Conservation (phyloP, 352 stramenopile species). For the Saprolegnia diclina region DNA sequence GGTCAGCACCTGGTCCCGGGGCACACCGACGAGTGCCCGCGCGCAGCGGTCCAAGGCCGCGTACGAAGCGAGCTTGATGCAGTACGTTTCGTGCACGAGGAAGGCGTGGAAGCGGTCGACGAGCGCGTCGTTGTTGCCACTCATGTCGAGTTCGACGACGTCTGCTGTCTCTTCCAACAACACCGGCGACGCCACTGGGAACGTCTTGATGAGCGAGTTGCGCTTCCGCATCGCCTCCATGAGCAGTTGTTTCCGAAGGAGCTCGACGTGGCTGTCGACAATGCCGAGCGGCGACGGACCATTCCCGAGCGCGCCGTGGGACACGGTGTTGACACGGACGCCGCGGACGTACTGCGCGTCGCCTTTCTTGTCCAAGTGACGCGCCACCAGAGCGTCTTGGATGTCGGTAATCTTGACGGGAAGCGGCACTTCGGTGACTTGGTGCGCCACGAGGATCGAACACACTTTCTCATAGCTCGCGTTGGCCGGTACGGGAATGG, state of each 20-base stretch:
- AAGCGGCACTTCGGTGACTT: conserved; percentile 48
- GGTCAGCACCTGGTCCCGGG: conserved; percentile 48
- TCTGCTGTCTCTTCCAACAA: conserved; percentile 44
- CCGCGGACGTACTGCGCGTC: conserved; percentile 52
- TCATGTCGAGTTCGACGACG: conserved; percentile 54
- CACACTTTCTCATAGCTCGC: conserved; percentile 45
- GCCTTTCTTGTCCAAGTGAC: conserved; percentile 55
- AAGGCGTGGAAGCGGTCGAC: conserved; percentile 61
- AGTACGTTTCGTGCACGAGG: conserved; percentile 66
- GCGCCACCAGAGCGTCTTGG: conserved; percentile 41
- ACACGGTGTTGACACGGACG: conserved; percentile 56
- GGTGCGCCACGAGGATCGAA: conserved; percentile 48
- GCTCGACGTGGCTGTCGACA: conserved; percentile 58
- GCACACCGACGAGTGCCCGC: conserved; percentile 41
- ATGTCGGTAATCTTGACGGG: conserved; percentile 39
- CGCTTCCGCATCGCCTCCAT: conserved; percentile 61
- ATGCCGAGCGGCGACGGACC: conserved; percentile 38
- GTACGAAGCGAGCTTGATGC: conserved; percentile 47
- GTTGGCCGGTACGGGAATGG: conserved; percentile 43
- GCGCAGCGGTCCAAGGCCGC: conserved; percentile 59
- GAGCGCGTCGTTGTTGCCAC: conserved; percentile 58
- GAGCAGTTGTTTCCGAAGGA: conserved; percentile 52
- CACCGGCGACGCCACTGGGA: conserved; percentile 44
- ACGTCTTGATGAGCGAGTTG: conserved; percentile 65
- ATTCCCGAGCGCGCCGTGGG: conserved; percentile 7